Evolutionary conservation across 1,284 basidiomycete species (phyloP).

Genomic region (Leccinum fallax): DNA sequence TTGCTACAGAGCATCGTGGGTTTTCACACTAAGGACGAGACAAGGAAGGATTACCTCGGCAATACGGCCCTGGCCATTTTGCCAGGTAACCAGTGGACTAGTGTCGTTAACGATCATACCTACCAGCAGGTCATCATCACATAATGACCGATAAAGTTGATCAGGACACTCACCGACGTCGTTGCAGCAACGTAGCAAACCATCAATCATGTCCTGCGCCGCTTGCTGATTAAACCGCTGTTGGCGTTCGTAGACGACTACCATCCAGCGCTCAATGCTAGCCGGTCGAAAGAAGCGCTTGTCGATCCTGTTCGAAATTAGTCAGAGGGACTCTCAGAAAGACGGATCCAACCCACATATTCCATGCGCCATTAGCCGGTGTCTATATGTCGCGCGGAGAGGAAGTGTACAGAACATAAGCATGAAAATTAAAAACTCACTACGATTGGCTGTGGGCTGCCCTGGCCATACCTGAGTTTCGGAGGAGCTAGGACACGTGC

Average conservation of each 20-base stretch:
- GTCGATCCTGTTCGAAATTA: conserved; percentile 50
- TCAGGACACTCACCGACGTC: conserved; percentile 54
- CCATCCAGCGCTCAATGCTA: conserved; percentile 54
- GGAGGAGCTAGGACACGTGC: conserved; percentile 67
- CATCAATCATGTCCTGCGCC: conserved; percentile 52
- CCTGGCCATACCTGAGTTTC: conserved; percentile 58
- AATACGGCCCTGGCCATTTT: conserved; percentile 56
- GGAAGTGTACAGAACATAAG: neutral
- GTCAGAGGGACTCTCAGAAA: neutral
- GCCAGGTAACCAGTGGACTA: conserved; percentile 49
- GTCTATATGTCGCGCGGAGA: conserved; percentile 36
- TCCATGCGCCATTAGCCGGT: conserved; percentile 69
- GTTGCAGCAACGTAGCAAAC: conserved; percentile 47
- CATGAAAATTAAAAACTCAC: conserved; percentile 39
- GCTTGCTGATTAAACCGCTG: conserved; percentile 49
- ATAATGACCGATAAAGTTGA: neutral
- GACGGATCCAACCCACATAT: conserved; percentile 49
- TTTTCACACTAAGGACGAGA: neutral
- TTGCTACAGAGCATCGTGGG: conserved; percentile 39
- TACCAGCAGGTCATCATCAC: conserved; percentile 23
- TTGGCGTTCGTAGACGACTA: conserved; percentile 65
- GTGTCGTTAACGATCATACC: conserved; percentile 52
- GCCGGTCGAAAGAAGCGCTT: conserved; percentile 61
- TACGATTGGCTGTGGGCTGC: conserved; percentile 52
- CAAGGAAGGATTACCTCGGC: conserved; percentile 39